Base-by-base conservation (phyloP, 2,329 filamentous ascomycete genomes). In the Penicillium sp. region DNA sequence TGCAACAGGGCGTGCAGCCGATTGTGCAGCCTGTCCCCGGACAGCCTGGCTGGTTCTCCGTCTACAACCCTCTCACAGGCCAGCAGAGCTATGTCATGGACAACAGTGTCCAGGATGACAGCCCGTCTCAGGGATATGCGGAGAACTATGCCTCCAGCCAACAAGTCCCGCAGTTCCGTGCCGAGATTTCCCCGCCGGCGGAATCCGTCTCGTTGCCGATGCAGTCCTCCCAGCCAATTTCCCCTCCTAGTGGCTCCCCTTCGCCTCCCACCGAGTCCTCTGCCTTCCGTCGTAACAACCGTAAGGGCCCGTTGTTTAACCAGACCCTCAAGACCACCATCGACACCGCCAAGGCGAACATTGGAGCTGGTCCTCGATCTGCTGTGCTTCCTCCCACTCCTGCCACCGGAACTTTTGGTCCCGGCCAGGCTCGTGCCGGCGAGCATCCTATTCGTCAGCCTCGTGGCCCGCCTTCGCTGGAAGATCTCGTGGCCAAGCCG, bases 361-460 rank as follows among this genome's bases (percentile, higher is more conserved):
- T 65, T 15, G 85, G 86, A 28, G 81, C 86, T 41, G 90, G 85
- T 0, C 91, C 91, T 58, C 95, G 92, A 81, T 90, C 91, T 39
- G 86, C 90, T 43, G 86, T 86, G 39, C 90, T 96, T 75, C 92
- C 94, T 5, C 82, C 87, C 39, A 94, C 92, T 6, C 92, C 92
- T 1, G 79, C 89, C 76, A 92, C 88, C 39, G 92, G 92, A 63
- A 90, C 88, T 6, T 98, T 98, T 72, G 95, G 92, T 49, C 95
- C 95, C 58, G 95, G 95, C 55, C 93, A 97, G 75, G 91, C 84
- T 60, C 92, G 95, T 73, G 92, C 92, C 71, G 95, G 95, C 67
- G 95, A 98, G 79, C 95, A 99, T 74, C 95, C 95, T 8, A 81
- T 91, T 54, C 92, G 95, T 60, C 95, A 99, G 78, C 95, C 95